A percentile compares a stretch with the other conserved stretches of the same genome.
Evolutionary conservation across 805 yeast species (phyloP).

Genomic region (Pichia nakasei): DNA sequence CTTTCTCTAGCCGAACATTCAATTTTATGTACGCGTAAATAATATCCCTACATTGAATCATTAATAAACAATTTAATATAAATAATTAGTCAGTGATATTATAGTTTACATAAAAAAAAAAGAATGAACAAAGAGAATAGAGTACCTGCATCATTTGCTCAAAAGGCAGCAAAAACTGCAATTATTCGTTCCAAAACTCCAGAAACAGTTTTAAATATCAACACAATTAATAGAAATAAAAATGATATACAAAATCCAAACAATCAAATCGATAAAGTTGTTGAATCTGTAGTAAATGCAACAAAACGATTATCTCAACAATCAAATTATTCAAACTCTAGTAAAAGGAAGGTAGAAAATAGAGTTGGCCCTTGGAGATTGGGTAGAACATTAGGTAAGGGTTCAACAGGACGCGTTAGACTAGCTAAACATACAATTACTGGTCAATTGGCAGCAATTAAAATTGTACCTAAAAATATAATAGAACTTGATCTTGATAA

Average conservation of each 20-base stretch:
- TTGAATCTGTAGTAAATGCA: conserved; percentile 30
- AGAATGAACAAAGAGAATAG: conserved; percentile 8
- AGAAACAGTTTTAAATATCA: not conserved
- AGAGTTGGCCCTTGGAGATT: conserved; percentile 75
- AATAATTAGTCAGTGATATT: not conserved
- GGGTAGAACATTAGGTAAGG: conserved; percentile 72
- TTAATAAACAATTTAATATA: not conserved
- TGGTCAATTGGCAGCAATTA: conserved; percentile 76
- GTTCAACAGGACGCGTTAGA: conserved; percentile 75
- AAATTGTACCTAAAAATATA: conserved; percentile 62
- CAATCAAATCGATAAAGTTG: conserved; percentile 33
- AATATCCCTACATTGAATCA: no score
- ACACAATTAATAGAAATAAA: not conserved
- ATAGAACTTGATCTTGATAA: conserved; percentile 8
- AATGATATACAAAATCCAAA: not conserved
- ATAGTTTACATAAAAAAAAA: not conserved
- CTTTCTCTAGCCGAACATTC: no score
- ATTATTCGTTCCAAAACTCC: conserved; percentile 3
- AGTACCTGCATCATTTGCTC: conserved; percentile 17
- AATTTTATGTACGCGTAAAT: no score
- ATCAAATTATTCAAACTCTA: conserved; percentile 28
- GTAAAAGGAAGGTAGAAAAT: conserved; percentile 29
- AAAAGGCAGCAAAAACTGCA: conserved; percentile 20
- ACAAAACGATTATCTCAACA: conserved; percentile 31
- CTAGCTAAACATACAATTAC: conserved; percentile 60